phyloP scores from a whole-genome alignment of 2,329 filamentous ascomycete genomes.

The Trichophyton benhamiae region DNA sequence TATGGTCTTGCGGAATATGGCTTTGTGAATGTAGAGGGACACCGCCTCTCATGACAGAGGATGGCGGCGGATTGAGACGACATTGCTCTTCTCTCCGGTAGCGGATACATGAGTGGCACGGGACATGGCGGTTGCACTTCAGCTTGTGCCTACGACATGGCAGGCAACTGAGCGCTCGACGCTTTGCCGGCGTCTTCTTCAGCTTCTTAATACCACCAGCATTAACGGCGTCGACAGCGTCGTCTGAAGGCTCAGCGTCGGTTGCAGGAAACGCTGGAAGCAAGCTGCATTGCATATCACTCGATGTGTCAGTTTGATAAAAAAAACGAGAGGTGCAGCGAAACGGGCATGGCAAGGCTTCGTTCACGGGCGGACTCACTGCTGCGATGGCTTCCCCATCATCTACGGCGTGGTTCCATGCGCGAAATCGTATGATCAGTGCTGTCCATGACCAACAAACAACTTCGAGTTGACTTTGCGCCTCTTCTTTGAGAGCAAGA shows the following conservation, averaged over 20 bases:
- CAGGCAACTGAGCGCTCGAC: conserved; percentile 20
- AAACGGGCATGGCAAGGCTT: not conserved
- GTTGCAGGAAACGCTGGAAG: not conserved
- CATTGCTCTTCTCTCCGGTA: conserved; percentile 23
- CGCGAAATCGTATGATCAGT: not conserved
- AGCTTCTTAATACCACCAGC: not conserved
- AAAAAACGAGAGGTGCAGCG: not conserved
- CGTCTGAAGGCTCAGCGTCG: conserved; percentile 2
- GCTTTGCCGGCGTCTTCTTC: conserved; percentile 8
- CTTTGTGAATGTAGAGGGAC: not conserved
- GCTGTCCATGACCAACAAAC: conserved; percentile 1
- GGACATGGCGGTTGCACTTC: conserved; percentile 23
- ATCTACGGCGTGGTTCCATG: conserved; percentile 3
- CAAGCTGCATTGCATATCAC: not conserved
- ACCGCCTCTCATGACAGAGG: conserved; percentile 12
- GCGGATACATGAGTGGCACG: conserved; percentile 22
- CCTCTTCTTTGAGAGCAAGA: not conserved
- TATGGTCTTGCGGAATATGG: not conserved
- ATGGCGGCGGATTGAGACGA: conserved; percentile 20
- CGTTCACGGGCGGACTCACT: not conserved
- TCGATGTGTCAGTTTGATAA: not conserved
- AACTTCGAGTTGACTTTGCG: not conserved
- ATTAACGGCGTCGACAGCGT: not conserved
- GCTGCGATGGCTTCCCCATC: conserved; percentile 4
- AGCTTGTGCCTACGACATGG: conserved; percentile 24